Evolutionary conservation across 148 eudicot genomes (phyloP).

Genomic region (Fagopyrum homotropicum): DNA sequence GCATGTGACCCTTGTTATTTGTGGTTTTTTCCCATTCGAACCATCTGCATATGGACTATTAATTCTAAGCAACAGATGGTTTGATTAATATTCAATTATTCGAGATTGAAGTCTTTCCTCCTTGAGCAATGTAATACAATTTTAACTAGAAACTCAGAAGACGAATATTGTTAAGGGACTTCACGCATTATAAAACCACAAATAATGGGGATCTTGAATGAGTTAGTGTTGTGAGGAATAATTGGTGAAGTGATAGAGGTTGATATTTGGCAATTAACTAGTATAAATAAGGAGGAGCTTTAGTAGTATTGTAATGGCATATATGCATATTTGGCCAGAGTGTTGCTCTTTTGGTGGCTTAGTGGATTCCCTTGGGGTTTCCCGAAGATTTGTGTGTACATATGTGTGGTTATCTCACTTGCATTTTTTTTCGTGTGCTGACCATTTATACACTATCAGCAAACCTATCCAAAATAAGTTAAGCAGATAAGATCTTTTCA

Average conservation of each 20-base stretch:
- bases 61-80: neutral
- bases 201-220: too few relatives aligned
- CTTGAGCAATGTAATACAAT: neutral
- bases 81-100: neutral
- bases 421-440: too few relatives aligned
- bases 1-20: conserved; percentile 19
- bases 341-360: too few relatives aligned
- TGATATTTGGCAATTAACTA: too few relatives aligned
- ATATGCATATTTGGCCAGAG: too few relatives aligned
- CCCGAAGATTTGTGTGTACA: too few relatives aligned
- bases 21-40: conserved; percentile 51
- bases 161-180: neutral
- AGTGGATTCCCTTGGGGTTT: too few relatives aligned
- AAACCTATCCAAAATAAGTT: neutral
- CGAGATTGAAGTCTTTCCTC: neutral
- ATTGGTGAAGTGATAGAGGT: too few relatives aligned
- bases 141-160: neutral
- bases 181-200: neutral
- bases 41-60: conserved; percentile 34
- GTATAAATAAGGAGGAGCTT: too few relatives aligned
- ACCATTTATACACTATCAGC: neutral
- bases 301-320: too few relatives aligned
- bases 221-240: too few relatives aligned
- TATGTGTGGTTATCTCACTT: too few relatives aligned
- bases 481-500: neutral